Percentiles rank a stretch among this genome's conserved stretches.
Conservation (phyloP, 2,329 filamentous ascomycete genomes). For the Aureobasidium sp. region DNA sequence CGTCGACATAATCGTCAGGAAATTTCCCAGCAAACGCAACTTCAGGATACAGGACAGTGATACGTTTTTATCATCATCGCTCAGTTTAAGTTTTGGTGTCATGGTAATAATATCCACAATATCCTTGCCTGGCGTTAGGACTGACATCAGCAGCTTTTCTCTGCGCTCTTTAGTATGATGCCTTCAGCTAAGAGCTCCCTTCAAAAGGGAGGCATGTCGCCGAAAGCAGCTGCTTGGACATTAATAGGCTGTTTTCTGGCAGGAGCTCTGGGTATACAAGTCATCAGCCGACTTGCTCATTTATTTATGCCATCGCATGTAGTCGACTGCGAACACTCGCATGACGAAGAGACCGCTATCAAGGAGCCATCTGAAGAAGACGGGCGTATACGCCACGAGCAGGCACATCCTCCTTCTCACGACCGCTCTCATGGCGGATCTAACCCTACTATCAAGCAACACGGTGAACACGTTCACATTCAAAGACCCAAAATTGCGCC, state of each 20-base stretch:
- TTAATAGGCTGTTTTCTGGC: slow-evolving; percentile 63
- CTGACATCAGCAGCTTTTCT: slow-evolving; percentile 62
- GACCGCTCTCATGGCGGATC: slow-evolving; percentile 11
- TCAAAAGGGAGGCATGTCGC: slow-evolving; percentile 57
- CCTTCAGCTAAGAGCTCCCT: slow-evolving; percentile 79
- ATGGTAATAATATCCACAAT: slow-evolving; percentile 57
- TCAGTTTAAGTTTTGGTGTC: slow-evolving; percentile 91
- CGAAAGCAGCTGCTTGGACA: slow-evolving; percentile 60
- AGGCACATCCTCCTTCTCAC: slow-evolving; percentile 21
- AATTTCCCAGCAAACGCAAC: slow-evolving; percentile 63
- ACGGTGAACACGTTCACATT: slow-evolving; percentile 8
- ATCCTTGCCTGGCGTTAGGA: not conserved
- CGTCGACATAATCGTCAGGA: slow-evolving; percentile 68
- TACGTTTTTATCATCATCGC: slow-evolving; percentile 74
- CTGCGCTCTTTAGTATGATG: slow-evolving; percentile 86
- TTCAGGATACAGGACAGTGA: slow-evolving; percentile 90
- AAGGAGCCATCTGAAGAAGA: slow-evolving; percentile 40
- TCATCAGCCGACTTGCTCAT: slow-evolving; percentile 65
- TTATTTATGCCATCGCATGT: slow-evolving; percentile 70
- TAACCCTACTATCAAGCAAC: not conserved
- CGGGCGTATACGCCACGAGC: slow-evolving; percentile 21
- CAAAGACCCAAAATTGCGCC: not conserved
- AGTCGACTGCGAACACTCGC: slow-evolving; percentile 71
- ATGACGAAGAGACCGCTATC: slow-evolving; percentile 49
- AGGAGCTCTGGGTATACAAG: slow-evolving; percentile 70